A percentile compares a stretch with the other conserved stretches of the same genome.
phyloP scores from a whole-genome alignment of 306 rosid species.

The Ormosia emarginata region DNA sequence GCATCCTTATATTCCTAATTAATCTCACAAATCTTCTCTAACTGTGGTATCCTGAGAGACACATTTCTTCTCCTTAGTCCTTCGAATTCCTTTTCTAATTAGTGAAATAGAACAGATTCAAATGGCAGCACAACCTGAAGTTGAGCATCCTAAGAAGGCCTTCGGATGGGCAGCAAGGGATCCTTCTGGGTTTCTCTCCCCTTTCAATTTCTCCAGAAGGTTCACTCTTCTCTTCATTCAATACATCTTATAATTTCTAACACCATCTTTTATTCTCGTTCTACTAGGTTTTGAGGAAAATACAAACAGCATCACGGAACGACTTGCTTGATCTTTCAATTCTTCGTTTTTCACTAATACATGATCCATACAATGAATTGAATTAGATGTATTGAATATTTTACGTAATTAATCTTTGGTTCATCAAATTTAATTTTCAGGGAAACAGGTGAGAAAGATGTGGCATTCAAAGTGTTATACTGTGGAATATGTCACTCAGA shows the following conservation, averaged over 20 bases:
- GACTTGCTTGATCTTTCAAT: not conserved
- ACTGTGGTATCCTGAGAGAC: not conserved
- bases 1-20: too few relatives aligned
- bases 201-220: constrained; percentile 54
- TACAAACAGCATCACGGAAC: not conserved
- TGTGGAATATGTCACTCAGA: constrained; percentile 65
- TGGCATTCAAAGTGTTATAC: constrained; percentile 40
- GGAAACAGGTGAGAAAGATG: constrained; percentile 39
- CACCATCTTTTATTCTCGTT: not conserved
- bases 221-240: not conserved
- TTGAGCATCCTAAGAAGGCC: constrained; percentile 35
- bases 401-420: too few relatives aligned
- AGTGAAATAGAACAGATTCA: not conserved
- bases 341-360: not conserved
- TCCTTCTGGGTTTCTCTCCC: constrained; percentile 41
- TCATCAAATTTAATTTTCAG: constrained; percentile 5
- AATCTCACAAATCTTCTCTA: too few relatives aligned
- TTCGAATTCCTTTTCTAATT: not conserved
- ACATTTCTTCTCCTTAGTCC: not conserved
- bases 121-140: constrained; percentile 26
- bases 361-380: too few relatives aligned
- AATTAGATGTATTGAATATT: too few relatives aligned
- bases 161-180: constrained; percentile 51
- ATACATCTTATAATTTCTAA: not conserved
- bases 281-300: not conserved